These are phyloP conservation scores for Calonectria henricotiae DNA, from an alignment of 2,329 filamentous ascomycete genomes.

Conservation along the genomic window DNA sequence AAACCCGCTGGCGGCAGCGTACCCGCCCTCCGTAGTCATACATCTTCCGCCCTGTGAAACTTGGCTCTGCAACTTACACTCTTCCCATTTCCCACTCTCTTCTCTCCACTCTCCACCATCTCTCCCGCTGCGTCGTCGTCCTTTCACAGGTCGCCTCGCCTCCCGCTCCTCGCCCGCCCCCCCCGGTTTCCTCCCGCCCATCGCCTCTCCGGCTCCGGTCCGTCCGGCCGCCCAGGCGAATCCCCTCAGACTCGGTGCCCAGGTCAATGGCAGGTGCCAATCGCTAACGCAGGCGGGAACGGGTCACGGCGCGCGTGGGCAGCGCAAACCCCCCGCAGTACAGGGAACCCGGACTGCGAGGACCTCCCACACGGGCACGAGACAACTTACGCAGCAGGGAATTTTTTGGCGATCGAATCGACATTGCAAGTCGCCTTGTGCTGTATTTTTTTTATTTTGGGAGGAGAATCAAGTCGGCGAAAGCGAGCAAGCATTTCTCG, in stretches of 20 bases:
- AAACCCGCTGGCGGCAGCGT: conserved; percentile 40
- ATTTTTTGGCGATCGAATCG: conserved; percentile 39
- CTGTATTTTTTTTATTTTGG: conserved; percentile 26
- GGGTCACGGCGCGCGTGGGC: conserved; percentile 74
- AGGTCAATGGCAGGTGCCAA: conserved; percentile 73
- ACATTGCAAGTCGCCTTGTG: conserved; percentile 33
- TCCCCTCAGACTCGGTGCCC: conserved; percentile 42
- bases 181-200: conserved; percentile 33
- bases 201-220: conserved; percentile 33
- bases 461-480: conserved; percentile 24
- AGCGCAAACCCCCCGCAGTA: conserved; percentile 74
- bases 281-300: conserved; percentile 66
- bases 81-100: conserved; percentile 26
- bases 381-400: conserved; percentile 35
- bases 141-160: conserved; percentile 36
- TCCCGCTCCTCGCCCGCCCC: conserved; percentile 31
- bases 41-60: conserved; percentile 48
- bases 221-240: conserved; percentile 39
- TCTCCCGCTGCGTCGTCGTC: conserved; percentile 40
- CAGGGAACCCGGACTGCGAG: conserved; percentile 43
- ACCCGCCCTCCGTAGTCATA: conserved; percentile 33
- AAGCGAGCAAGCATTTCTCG: conserved; percentile 29
- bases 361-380: conserved; percentile 47
- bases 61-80: conserved; percentile 44
- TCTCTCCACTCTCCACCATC: conserved; percentile 33